Percentiles rank a stretch among this genome's conserved stretches.
Evolutionary conservation across 106 monocot species (phyloP).

Genomic region (Dioscorea zingiberensis): DNA sequence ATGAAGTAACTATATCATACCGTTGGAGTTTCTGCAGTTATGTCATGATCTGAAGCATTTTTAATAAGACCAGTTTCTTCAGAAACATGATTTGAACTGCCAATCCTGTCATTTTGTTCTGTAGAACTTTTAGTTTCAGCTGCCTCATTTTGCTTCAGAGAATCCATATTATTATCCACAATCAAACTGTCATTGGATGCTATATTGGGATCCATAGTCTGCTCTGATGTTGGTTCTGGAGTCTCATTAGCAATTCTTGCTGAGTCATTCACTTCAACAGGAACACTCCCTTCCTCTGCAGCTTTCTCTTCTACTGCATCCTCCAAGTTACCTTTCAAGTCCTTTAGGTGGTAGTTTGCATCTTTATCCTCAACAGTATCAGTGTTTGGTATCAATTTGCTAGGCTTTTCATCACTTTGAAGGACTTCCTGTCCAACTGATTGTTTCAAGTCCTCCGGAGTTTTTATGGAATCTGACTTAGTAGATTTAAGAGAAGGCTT

Average conservation of each 20-base stretch:
- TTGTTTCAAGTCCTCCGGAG: slow-evolving; percentile 12
- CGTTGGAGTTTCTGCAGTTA: slow-evolving; percentile 11
- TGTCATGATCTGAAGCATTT: slow-evolving; percentile 4
- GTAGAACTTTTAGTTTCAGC: slow-evolving; percentile 15
- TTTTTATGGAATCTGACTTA: slow-evolving; percentile 7
- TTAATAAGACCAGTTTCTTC: slow-evolving; percentile 8
- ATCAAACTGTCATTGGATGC: slow-evolving; percentile 9
- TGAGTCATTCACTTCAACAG: slow-evolving; percentile 21
- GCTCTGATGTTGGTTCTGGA: slow-evolving; percentile 12
- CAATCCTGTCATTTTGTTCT: slow-evolving; percentile 11
- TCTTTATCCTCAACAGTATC: slow-evolving; percentile 17
- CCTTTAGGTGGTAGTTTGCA: slow-evolving; percentile 3
- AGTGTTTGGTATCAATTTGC: slow-evolving; percentile 13
- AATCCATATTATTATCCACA: neutral
- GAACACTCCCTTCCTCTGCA: slow-evolving; percentile 1
- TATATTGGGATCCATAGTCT: slow-evolving; percentile 9
- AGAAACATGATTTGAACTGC: slow-evolving; percentile 1
- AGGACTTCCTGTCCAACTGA: slow-evolving; percentile 12
- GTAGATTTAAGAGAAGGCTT: slow-evolving; percentile 14
- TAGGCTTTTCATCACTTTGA: slow-evolving; percentile 15
- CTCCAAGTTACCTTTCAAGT: slow-evolving; percentile 8
- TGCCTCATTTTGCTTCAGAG: slow-evolving; percentile 7
- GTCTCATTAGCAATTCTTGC: slow-evolving; percentile 10
- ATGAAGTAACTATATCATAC: slow-evolving; percentile 8
- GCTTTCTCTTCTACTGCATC: slow-evolving; percentile 7